These are phyloP conservation scores for Nannizziopsis barbatae DNA, from an alignment of 2,329 filamentous ascomycete genomes.

Conservation along the genomic window DNA sequence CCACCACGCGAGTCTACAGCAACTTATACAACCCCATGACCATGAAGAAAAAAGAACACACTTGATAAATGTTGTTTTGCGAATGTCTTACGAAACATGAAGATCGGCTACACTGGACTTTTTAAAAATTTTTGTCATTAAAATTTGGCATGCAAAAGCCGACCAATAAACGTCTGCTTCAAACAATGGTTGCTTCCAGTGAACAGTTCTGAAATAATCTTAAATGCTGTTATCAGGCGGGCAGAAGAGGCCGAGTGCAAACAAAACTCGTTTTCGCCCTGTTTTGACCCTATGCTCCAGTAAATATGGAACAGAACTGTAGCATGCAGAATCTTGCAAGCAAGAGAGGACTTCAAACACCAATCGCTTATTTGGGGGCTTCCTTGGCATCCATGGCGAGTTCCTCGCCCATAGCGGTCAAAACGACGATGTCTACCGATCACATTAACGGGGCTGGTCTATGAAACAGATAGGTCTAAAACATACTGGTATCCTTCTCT, in stretches of 20 bases:
- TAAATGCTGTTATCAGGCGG: constrained; percentile 7
- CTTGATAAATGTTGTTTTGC: not conserved
- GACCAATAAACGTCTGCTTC: constrained; percentile 8
- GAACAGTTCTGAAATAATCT: constrained; percentile 2
- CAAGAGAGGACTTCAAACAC: not conserved
- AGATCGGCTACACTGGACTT: constrained; percentile 2
- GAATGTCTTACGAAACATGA: not conserved
- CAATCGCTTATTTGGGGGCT: constrained; percentile 43
- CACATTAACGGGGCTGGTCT: constrained; percentile 8
- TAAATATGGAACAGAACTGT: not conserved
- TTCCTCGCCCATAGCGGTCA: constrained; percentile 95
- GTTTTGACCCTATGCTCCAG: constrained; percentile 3
- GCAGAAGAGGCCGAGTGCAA: not conserved
- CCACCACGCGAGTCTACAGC: constrained; percentile 4
- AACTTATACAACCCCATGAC: no score
- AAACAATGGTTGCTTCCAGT: constrained; percentile 3
- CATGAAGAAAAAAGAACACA: not conserved
- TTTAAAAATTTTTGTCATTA: constrained; percentile 11
- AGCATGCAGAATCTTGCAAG: constrained; percentile 3
- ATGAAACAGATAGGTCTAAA: not conserved
- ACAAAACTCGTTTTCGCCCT: constrained; percentile 5
- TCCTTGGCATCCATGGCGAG: constrained; percentile 88
- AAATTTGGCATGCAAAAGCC: constrained; percentile 7
- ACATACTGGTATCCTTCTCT: constrained; percentile 90
- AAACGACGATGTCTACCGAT: constrained; percentile 70